phyloP scores from a whole-genome alignment of 768 basidiomycete genomes.

The Trametes cinnabarina region DNA sequence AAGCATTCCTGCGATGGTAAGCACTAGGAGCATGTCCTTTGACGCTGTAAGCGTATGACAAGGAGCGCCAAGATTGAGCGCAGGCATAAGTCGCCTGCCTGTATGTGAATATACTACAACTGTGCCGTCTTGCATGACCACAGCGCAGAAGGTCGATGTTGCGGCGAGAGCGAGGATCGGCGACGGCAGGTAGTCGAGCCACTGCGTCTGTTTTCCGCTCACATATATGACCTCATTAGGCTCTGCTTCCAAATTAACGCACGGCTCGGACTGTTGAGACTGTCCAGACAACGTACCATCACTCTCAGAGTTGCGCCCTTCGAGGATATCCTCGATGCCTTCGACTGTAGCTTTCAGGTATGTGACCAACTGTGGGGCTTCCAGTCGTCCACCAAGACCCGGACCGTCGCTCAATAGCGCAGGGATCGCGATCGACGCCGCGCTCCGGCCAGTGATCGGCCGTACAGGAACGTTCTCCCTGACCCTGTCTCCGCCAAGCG shows the following conservation, averaged over 20 bases:
- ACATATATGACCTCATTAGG: constrained; percentile 66
- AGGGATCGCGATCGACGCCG: constrained; percentile 8
- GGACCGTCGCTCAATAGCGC: constrained; percentile 12
- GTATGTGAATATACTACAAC: constrained; percentile 83
- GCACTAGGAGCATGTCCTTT: constrained; percentile 61
- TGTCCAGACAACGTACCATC: constrained; percentile 42
- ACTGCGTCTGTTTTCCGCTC: constrained; percentile 68
- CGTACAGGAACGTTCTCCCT: constrained; percentile 50
- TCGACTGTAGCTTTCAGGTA: constrained; percentile 52
- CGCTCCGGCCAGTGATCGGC: constrained; percentile 42
- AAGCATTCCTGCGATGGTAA: constrained; percentile 73
- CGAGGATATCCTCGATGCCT: constrained; percentile 65
- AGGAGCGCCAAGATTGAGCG: constrained; percentile 67
- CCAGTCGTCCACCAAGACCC: constrained; percentile 37
- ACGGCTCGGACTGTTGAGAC: not conserved
- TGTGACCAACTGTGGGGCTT: constrained; percentile 45
- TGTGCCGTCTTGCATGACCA: constrained; percentile 72
- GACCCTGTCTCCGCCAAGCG: constrained; percentile 67
- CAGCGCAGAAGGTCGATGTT: constrained; percentile 68
- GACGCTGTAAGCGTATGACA: constrained; percentile 67
- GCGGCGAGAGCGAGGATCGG: constrained; percentile 68
- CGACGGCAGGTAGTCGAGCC: constrained; percentile 85
- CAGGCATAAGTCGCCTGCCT: constrained; percentile 78
- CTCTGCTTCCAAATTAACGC: constrained; percentile 35
- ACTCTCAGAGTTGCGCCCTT: constrained; percentile 74